phyloP scores from a whole-genome alignment of 73 alveolate species.

The Tetrahymena elliotti region DNA sequence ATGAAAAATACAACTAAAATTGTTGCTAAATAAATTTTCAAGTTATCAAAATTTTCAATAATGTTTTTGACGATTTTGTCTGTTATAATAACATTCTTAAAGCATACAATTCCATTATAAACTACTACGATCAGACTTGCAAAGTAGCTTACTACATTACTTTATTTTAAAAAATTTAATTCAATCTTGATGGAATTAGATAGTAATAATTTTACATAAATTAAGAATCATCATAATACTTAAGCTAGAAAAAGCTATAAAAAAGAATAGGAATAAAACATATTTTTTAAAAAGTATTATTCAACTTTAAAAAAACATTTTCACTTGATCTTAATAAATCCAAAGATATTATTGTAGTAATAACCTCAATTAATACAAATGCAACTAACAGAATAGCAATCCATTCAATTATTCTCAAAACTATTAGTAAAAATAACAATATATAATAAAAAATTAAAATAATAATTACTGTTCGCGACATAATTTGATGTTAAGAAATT shows the following conservation, averaged over 20 bases:
- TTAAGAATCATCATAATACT: neutral
- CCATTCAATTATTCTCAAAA: neutral
- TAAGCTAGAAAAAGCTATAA: neutral
- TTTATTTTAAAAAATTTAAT: neutral
- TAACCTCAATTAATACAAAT: neutral
- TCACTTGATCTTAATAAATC: neutral
- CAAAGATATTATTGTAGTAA: neutral
- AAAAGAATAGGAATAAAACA: neutral
- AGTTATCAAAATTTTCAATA: neutral
- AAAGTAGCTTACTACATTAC: neutral
- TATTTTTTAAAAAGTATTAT: neutral
- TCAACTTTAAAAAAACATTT: neutral
- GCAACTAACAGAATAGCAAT: neutral
- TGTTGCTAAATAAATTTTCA: neutral
- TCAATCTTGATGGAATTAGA: neutral
- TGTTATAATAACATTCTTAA: neutral
- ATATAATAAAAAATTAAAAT: neutral
- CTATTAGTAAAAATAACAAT: neutral
- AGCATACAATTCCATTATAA: neutral
- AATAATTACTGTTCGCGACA: neutral
- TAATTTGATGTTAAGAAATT: neutral
- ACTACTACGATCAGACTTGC: neutral
- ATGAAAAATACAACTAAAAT: neutral
- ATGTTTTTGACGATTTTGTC: neutral
- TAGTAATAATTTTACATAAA: neutral